Conservation (phyloP, 2,329 filamentous ascomycete species). For the Calonectria montana region DNA sequence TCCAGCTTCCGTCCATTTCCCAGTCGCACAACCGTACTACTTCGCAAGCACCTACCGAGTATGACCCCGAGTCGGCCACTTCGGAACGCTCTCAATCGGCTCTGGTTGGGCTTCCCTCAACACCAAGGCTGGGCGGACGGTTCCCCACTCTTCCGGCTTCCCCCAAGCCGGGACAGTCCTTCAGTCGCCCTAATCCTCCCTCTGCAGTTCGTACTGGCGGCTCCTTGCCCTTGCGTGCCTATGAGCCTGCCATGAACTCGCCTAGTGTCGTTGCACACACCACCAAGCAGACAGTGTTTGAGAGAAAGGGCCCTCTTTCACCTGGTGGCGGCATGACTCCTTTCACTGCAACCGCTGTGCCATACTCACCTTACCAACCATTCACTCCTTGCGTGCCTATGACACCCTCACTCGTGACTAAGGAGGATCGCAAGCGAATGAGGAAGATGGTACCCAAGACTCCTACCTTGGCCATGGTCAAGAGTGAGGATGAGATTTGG, state of each 20-base stretch:
- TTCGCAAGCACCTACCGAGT: constrained; percentile 54
- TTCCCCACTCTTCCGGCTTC: constrained; percentile 59
- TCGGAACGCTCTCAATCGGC: constrained; percentile 63
- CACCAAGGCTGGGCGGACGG: constrained; percentile 50
- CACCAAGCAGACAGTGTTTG: constrained; percentile 74
- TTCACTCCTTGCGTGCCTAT: constrained; percentile 81
- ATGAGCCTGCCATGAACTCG: constrained; percentile 66
- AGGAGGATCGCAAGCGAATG: constrained; percentile 76
- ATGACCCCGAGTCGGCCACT: constrained; percentile 63
- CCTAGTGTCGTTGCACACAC: constrained; percentile 59
- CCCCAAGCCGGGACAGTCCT: constrained; percentile 63
- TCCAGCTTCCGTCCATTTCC: constrained; percentile 47
- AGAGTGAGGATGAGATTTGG: constrained; percentile 73
- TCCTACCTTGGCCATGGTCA: constrained; percentile 71
- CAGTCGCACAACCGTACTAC: constrained; percentile 52
- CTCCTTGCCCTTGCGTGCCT: constrained; percentile 69
- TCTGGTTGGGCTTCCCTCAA: constrained; percentile 63
- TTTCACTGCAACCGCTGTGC: constrained; percentile 69
- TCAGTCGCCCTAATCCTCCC: constrained; percentile 61
- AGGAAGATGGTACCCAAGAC: constrained; percentile 73
- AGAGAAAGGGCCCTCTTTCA: constrained; percentile 65
- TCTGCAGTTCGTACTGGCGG: constrained; percentile 68
- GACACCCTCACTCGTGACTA: constrained; percentile 79
- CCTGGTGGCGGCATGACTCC: constrained; percentile 72
- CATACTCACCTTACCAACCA: constrained; percentile 84